Percentiles rank a stretch among this genome's conserved stretches.
phyloP scores from a whole-genome alignment of 2,329 filamentous ascomycete genomes.

The Diaporthe citriasiana region DNA sequence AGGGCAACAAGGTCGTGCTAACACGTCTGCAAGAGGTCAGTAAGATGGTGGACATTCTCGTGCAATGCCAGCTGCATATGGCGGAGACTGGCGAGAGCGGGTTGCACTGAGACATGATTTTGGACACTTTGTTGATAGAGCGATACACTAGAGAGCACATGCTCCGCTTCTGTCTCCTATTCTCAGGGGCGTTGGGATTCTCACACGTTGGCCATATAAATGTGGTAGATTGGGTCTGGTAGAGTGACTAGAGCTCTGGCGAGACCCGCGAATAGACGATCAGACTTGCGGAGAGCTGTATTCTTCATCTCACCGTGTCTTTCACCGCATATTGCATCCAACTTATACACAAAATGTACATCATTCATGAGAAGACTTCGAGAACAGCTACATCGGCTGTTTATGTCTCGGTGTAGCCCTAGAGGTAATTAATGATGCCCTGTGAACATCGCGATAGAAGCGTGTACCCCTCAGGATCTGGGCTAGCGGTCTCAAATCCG shows the following conservation, averaged over 20 bases:
- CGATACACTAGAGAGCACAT: slow-evolving; percentile 1
- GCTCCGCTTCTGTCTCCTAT: background rate
- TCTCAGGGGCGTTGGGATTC: too few relatives aligned
- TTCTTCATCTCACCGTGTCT: background rate
- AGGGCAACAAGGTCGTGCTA: slow-evolving; percentile 50
- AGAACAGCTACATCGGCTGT: too few relatives aligned
- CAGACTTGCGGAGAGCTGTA: background rate
- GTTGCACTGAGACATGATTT: background rate
- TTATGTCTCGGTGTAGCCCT: background rate
- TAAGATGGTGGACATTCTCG: slow-evolving; percentile 71
- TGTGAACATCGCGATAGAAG: too few relatives aligned
- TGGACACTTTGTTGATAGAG: slow-evolving; percentile 4
- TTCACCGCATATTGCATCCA: background rate
- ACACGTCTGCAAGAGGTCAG: slow-evolving; percentile 68
- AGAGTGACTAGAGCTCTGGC: slow-evolving; percentile 6
- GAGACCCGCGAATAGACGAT: background rate
- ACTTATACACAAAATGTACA: background rate
- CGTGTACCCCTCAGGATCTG: background rate
- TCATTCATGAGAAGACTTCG: background rate
- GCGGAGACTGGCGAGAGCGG: slow-evolving; percentile 56
- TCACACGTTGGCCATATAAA: background rate
- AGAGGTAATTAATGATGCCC: too few relatives aligned
- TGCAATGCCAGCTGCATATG: slow-evolving; percentile 69
- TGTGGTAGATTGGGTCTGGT: slow-evolving; percentile 2
- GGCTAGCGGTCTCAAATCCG: too few relatives aligned